These are phyloP conservation scores for Chaetomiaceae sp. DNA, from an alignment of 2,329 filamentous ascomycete species.

Conservation along the genomic window DNA sequence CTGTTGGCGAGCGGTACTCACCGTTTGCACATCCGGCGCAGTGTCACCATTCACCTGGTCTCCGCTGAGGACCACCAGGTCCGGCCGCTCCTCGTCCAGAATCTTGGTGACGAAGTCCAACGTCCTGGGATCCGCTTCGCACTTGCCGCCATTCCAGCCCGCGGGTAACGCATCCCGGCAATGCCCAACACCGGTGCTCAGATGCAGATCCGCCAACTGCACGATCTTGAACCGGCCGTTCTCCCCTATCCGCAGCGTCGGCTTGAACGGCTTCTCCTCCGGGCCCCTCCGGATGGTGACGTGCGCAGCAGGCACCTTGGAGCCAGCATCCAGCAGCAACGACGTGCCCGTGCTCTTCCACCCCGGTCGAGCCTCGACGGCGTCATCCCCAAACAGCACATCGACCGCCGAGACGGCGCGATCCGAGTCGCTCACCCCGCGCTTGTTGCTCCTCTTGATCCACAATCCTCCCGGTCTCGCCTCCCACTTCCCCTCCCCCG, in stretches of 20 bases:
- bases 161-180: constrained; percentile 84
- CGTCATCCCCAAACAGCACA: constrained; percentile 83
- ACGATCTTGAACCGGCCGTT: constrained; percentile 96
- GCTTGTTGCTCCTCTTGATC: constrained; percentile 68
- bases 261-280: constrained; percentile 58
- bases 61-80: constrained; percentile 84
- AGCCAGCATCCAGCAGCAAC: constrained; percentile 60
- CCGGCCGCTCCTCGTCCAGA: constrained; percentile 87
- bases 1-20: constrained; percentile 39
- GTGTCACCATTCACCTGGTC: constrained; percentile 96
- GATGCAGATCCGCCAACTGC: constrained; percentile 88
- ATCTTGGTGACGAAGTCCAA: constrained; percentile 80
- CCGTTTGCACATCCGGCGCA: constrained; percentile 81
- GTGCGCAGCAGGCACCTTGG: constrained; percentile 61
- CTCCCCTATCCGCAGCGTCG: constrained; percentile 70
- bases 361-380: constrained; percentile 77
- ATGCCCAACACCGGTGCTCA: constrained; percentile 79
- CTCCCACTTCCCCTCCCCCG: constrained; percentile 64
- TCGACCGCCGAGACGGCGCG: constrained; percentile 74
- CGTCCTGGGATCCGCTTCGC: constrained; percentile 86
- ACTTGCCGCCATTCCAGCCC: constrained; percentile 64
- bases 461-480: constrained; percentile 69
- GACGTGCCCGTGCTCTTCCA: constrained; percentile 76
- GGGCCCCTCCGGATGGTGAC: constrained; percentile 72
- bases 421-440: constrained; percentile 67